phyloP scores from a whole-genome alignment of 371 early-diverging fungal species.

The Mortierella sp. region DNA sequence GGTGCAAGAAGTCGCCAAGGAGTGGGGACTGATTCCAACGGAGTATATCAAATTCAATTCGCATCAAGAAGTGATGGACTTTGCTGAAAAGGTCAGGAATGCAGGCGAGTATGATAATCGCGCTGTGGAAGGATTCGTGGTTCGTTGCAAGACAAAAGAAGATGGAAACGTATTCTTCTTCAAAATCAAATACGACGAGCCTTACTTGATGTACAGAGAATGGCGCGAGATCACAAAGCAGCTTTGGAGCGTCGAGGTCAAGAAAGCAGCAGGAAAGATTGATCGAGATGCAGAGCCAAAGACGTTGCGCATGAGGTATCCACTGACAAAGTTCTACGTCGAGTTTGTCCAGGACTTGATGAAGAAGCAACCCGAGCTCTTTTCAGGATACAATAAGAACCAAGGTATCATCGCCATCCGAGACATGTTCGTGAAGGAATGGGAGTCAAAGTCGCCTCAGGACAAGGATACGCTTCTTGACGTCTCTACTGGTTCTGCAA shows the following conservation, averaged over 20 bases:
- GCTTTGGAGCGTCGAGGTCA: conserved; percentile 54
- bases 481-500: background rate
- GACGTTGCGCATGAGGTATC: conserved; percentile 63
- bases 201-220: conserved; percentile 94
- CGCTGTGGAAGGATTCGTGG: conserved; percentile 93
- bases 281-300: background rate
- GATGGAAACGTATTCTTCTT: conserved; percentile 74
- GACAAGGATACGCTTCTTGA: conserved; percentile 18
- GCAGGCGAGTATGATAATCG: conserved; percentile 75
- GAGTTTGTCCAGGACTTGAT: conserved; percentile 79
- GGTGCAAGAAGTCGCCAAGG: conserved; percentile 73
- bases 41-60: conserved; percentile 60
- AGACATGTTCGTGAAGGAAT: conserved; percentile 73
- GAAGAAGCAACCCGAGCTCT: conserved; percentile 75
- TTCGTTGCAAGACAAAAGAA: conserved; percentile 74
- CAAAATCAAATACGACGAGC: conserved; percentile 95
- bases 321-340: conserved; percentile 77
- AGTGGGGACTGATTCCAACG: conserved; percentile 82
- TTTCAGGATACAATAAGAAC: conserved; percentile 70
- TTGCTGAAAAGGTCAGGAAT: conserved; percentile 75
- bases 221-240: conserved; percentile 92
- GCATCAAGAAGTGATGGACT: conserved; percentile 67
- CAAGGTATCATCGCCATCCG: conserved; percentile 87
- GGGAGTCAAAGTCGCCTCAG: conserved; percentile 45
- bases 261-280: conserved; percentile 12